Conservation (phyloP, 139 green algal species). For the Asterochloris sp. region DNA sequence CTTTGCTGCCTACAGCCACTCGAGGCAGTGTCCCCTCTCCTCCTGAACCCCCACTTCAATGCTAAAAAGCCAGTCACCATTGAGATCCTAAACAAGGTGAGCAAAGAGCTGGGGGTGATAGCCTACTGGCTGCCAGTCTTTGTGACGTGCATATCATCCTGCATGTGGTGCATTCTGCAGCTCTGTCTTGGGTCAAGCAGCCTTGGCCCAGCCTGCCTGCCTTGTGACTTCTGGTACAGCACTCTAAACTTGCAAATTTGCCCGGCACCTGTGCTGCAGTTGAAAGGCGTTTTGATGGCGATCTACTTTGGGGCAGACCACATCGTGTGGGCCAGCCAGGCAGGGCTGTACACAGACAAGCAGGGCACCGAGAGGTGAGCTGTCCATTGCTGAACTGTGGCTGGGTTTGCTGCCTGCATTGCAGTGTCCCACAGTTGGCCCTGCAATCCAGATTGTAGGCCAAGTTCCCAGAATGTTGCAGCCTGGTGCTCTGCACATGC, state of each 20-base stretch:
- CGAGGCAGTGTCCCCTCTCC: slow-evolving; percentile 68
- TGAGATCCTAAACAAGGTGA: slow-evolving; percentile 77
- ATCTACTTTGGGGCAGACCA: slow-evolving; percentile 94
- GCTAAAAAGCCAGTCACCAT: slow-evolving; percentile 58
- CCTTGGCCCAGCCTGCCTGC: background rate
- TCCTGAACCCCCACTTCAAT: slow-evolving; percentile 63
- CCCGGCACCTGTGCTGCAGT: slow-evolving; percentile 30
- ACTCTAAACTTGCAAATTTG: background rate
- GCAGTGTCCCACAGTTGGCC: too few relatives aligned
- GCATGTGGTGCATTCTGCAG: background rate
- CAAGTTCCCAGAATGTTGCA: too few relatives aligned
- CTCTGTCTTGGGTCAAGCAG: background rate
- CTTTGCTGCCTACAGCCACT: slow-evolving; percentile 55
- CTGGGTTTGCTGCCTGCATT: too few relatives aligned
- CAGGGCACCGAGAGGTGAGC: slow-evolving; percentile 42
- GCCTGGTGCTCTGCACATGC: too few relatives aligned
- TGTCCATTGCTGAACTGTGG: background rate
- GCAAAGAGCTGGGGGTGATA: background rate
- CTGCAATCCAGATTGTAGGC: too few relatives aligned
- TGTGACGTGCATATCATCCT: background rate
- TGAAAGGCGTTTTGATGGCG: slow-evolving; percentile 85
- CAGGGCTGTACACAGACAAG: slow-evolving; percentile 78
- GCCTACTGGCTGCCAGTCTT: background rate
- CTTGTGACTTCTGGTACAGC: background rate
- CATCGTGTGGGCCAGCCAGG: slow-evolving; percentile 86